Conservation (phyloP, 441 rosid species). For the Pelargonium cotyledonis region DNA sequence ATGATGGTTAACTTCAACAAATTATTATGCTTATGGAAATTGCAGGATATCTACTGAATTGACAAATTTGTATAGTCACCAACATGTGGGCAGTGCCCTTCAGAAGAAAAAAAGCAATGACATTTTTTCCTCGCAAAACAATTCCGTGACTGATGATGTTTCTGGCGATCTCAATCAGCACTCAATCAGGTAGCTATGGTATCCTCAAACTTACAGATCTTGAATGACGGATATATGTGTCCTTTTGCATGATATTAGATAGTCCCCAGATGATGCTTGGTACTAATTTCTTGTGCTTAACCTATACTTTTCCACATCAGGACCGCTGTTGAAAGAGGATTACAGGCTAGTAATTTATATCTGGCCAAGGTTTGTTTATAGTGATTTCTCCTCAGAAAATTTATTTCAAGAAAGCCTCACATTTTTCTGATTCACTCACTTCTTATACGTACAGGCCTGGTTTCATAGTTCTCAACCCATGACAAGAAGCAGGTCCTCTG, state of each 20-base stretch:
- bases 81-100: constrained; percentile 24
- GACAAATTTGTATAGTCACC: constrained; percentile 29
- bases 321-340: constrained; percentile 38
- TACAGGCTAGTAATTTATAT: constrained; percentile 44
- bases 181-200: constrained; percentile 32
- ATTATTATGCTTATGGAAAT: neutral
- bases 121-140: constrained; percentile 25
- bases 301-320: constrained; percentile 19
- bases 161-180: constrained; percentile 33
- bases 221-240: too few species aligned
- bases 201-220: neutral
- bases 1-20: neutral
- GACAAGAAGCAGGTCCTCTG: constrained; percentile 76
- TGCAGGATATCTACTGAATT: constrained; percentile 49
- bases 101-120: constrained; percentile 46
- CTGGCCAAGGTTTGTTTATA: constrained; percentile 51
- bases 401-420: constrained; percentile 7
- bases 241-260: neutral
- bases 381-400: constrained; percentile 1
- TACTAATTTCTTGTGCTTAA: constrained; percentile 7
- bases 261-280: neutral
- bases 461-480: constrained; percentile 66
- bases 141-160: constrained; percentile 24
- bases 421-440: neutral
- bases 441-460: constrained; percentile 47